Percentiles rank a stretch among this genome's conserved stretches.
phyloP scores from a whole-genome alignment of 139 green algal genomes.

The Micractinium sp. region DNA sequence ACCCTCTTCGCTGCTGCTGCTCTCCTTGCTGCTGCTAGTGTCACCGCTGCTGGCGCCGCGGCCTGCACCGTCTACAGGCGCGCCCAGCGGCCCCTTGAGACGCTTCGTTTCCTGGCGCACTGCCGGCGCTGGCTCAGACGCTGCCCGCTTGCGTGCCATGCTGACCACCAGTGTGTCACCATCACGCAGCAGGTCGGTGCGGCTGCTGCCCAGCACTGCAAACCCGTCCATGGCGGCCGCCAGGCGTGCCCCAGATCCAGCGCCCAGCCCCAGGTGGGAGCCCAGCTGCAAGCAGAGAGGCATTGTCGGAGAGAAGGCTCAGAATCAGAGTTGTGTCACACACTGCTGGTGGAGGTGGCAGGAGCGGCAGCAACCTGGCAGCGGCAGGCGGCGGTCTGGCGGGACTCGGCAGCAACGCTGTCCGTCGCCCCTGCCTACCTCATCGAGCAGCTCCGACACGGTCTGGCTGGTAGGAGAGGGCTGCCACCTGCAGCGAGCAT shows the following conservation, averaged over 20 bases:
- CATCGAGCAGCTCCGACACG: background rate
- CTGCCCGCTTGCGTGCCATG: background rate
- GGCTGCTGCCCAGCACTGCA: conserved; percentile 1
- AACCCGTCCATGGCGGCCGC: conserved; percentile 3
- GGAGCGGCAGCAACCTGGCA: background rate
- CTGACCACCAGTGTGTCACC: conserved; percentile 26
- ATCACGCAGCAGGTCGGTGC: conserved; percentile 26
- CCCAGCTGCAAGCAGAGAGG: background rate
- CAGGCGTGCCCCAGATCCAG: background rate
- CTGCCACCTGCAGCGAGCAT: conserved; percentile 16
- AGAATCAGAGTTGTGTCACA: background rate
- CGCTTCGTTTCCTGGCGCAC: background rate
- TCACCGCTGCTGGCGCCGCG: background rate
- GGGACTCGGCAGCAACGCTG: background rate
- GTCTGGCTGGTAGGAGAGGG: background rate
- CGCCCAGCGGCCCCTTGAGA: background rate
- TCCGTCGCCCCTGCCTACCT: background rate
- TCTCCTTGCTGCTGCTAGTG: background rate
- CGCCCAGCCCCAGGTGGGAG: background rate
- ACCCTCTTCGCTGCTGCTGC: background rate
- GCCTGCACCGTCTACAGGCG: too few species aligned
- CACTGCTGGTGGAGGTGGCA: background rate
- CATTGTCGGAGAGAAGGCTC: background rate
- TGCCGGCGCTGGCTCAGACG: background rate
- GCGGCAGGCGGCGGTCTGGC: background rate